Base-by-base conservation (phyloP, 768 basidiomycete genomes). In the Mrakia blollopis region DNA sequence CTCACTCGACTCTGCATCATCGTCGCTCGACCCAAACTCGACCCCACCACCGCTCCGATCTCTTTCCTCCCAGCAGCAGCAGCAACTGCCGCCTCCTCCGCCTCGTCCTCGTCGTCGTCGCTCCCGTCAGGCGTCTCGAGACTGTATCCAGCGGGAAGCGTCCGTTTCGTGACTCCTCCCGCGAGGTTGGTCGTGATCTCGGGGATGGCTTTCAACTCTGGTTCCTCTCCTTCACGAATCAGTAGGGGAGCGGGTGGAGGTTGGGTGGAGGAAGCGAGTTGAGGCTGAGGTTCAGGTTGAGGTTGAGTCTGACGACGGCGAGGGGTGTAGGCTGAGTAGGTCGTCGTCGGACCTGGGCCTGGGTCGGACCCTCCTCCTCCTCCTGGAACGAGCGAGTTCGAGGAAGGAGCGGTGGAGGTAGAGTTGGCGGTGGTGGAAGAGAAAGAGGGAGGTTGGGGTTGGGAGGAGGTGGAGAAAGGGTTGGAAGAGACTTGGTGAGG, bases 1-100 rank as follows among this genome's bases (percentile, higher is more conserved):
- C 93, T 86, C 2, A 97, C 93, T 85, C 93, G 93, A 81, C 92
- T 91, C 80, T 94, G 84, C 79, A 98, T 82, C 25, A 78, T 39
- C 37, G 65, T 39, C 35, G 37, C 65, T 41, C 65, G 39, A n/a
- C n/a, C 57, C 25, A 57, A 14, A 28, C 62, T 35, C 14, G 44
- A 32, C 13, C 47, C 47, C 16, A 50, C 47, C 9, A 47, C 47
- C 6, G 6, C 6, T 35, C 2, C n/a, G n/a, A n/a, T n/a, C n/a
- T n/a, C n/a, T n/a, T n/a, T n/a, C n/a, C n/a, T n/a, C n/a, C n/a
- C n/a, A n/a, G n/a, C n/a, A n/a, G n/a, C n/a, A n/a, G n/a, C n/a
- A n/a, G n/a, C n/a, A n/a, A n/a, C n/a, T n/a, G n/a, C n/a, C n/a
- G n/a, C n/a, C n/a, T n/a, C n/a, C n/a, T n/a, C n/a, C n/a, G n/a